phyloP scores from a whole-genome alignment of 2,329 filamentous ascomycete species.

The Trichoderma citrinoviride region DNA sequence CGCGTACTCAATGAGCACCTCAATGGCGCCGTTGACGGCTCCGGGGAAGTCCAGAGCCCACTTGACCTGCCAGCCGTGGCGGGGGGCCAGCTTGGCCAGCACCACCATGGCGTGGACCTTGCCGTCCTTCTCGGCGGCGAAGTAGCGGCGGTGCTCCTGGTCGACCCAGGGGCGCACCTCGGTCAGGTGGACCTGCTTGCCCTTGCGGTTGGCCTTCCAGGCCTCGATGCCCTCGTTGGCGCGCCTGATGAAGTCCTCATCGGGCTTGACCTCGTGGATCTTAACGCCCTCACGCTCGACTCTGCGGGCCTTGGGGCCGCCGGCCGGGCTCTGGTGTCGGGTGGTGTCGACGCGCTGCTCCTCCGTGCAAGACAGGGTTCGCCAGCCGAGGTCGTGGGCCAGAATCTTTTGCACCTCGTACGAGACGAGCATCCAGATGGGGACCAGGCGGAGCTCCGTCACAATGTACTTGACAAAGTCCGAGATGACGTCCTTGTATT shows the following conservation, averaged over 20 bases:
- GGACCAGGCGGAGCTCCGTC: slow-evolving; percentile 67
- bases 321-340: slow-evolving; percentile 56
- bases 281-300: slow-evolving; percentile 82
- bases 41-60: slow-evolving; percentile 92
- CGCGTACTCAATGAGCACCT: slow-evolving; percentile 73
- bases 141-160: slow-evolving; percentile 77
- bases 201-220: slow-evolving; percentile 79
- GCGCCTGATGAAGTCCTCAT: slow-evolving; percentile 66
- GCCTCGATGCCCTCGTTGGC: slow-evolving; percentile 71
- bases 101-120: slow-evolving; percentile 76
- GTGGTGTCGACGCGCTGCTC: slow-evolving; percentile 85
- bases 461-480: slow-evolving; percentile 74
- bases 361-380: slow-evolving; percentile 81
- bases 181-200: slow-evolving; percentile 82
- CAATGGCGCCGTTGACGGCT: slow-evolving; percentile 82
- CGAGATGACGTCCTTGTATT: slow-evolving; percentile 70
- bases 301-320: slow-evolving; percentile 73
- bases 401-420: slow-evolving; percentile 75
- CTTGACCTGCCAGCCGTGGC: slow-evolving; percentile 90
- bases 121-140: slow-evolving; percentile 73
- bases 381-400: slow-evolving; percentile 78
- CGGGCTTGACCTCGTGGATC: slow-evolving; percentile 68
- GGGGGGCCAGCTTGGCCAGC: slow-evolving; percentile 74
- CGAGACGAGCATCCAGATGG: slow-evolving; percentile 87
- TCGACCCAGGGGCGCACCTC: slow-evolving; percentile 89